Evolutionary conservation across 495 filamentous ascomycete genomes (phyloP).

Genomic region (Penicillium canescens): DNA sequence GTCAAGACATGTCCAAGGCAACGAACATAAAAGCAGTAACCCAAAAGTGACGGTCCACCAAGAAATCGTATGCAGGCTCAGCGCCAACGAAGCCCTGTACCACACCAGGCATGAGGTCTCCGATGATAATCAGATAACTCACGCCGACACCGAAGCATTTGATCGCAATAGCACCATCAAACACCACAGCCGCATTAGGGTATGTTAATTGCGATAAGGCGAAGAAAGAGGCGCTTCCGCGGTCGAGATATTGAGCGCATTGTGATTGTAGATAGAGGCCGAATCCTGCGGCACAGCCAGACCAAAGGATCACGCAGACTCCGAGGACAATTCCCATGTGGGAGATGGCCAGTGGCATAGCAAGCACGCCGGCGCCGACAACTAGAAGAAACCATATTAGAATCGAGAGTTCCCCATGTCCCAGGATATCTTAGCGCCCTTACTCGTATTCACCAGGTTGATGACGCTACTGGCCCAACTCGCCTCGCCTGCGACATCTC

Average conservation of each 20-base stretch:
- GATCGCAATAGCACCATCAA: slow-evolving; percentile 94
- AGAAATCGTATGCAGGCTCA: slow-evolving; percentile 61
- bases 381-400: slow-evolving; percentile 49
- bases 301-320: slow-evolving; percentile 84
- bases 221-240: slow-evolving; percentile 82
- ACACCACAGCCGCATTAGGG: slow-evolving; percentile 92
- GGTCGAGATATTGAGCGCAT: slow-evolving; percentile 88
- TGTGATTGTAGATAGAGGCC: slow-evolving; percentile 92
- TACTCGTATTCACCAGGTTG: slow-evolving; percentile 90
- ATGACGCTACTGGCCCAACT: slow-evolving; percentile 90
- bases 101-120: slow-evolving; percentile 96
- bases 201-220: slow-evolving; percentile 94
- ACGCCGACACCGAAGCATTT: slow-evolving; percentile 98
- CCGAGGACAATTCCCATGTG: slow-evolving; percentile 89
- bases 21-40: slow-evolving; percentile 93
- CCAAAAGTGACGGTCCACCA: slow-evolving; percentile 93
- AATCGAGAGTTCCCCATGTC: background rate
- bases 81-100: slow-evolving; percentile 70
- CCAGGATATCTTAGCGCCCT: slow-evolving; percentile 16
- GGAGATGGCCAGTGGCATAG: slow-evolving; percentile 91
- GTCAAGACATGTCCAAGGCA: background rate
- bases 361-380: slow-evolving; percentile 88
- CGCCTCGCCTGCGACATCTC: slow-evolving; percentile 64
- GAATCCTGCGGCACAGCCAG: slow-evolving; percentile 82
- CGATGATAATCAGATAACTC: slow-evolving; percentile 97